These are phyloP conservation scores for Scheffersomyces ergatensis DNA, from an alignment of 805 yeast species.

Conservation along the genomic window DNA sequence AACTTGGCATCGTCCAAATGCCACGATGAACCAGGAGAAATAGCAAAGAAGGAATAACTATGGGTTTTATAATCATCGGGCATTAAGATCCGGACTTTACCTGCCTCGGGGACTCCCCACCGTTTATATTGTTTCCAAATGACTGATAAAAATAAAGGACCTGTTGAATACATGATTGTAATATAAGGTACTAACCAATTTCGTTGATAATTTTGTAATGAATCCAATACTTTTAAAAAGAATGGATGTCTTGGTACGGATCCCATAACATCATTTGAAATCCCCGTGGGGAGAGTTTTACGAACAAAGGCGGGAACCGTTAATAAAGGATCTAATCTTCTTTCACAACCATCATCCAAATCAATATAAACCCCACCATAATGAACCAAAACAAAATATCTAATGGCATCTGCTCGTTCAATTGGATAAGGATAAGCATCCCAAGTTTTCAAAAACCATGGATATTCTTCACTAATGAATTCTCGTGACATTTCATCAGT, in stretches of 20 bases:
- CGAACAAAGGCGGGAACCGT: constrained; percentile 83
- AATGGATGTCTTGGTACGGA: constrained; percentile 85
- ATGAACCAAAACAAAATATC: constrained; percentile 79
- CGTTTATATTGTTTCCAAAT: constrained; percentile 86
- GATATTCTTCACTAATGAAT: constrained; percentile 74
- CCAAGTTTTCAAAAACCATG: constrained; percentile 83
- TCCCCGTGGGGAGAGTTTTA: constrained; percentile 86
- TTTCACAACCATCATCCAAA: constrained; percentile 83
- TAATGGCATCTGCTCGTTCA: constrained; percentile 85
- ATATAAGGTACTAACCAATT: constrained; percentile 86
- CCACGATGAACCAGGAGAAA: constrained; percentile 88
- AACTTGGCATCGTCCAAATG: constrained; percentile 84
- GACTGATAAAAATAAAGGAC: constrained; percentile 83
- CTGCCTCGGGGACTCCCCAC: constrained; percentile 69
- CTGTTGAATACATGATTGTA: constrained; percentile 91
- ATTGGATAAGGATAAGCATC: constrained; percentile 78
- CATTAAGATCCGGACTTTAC: constrained; percentile 64
- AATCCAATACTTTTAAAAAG: constrained; percentile 66
- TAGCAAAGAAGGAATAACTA: constrained; percentile 63
- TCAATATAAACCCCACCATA: constrained; percentile 91
- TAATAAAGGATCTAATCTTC: constrained; percentile 76
- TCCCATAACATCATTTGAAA: constrained; percentile 93
- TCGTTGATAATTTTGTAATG: constrained; percentile 53
- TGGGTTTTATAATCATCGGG: constrained; percentile 70
- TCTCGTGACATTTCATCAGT: constrained; percentile 81